phyloP scores from a whole-genome alignment of 768 basidiomycete genomes.

The Pleurotus eryngii region DNA sequence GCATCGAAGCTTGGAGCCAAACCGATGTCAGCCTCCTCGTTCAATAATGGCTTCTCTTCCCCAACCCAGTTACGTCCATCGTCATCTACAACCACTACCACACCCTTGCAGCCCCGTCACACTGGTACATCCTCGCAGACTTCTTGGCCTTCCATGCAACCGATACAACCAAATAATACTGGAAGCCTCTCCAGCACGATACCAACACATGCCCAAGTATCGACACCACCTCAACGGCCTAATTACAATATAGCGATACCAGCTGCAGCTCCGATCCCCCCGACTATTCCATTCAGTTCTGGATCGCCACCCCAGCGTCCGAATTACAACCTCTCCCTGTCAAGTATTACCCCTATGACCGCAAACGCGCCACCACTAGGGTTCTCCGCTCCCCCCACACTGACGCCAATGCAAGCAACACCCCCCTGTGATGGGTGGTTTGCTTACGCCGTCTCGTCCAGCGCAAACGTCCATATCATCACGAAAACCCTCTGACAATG shows the following conservation, averaged over 20 bases:
- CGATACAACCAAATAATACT: slow-evolving; percentile 2
- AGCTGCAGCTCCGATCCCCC: slow-evolving; percentile 11
- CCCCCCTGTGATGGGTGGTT: slow-evolving; percentile 36
- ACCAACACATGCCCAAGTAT: slow-evolving; percentile 9
- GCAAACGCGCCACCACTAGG: slow-evolving; percentile 18
- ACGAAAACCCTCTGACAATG: slow-evolving; percentile 57
- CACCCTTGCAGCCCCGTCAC: slow-evolving; percentile 13
- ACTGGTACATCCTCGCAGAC: neutral
- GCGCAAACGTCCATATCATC: slow-evolving; percentile 45
- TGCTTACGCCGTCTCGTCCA: slow-evolving; percentile 65
- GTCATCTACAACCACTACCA: slow-evolving; percentile 19
- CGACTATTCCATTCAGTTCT: slow-evolving; percentile 15
- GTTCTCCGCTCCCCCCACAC: slow-evolving; percentile 14
- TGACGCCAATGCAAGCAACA: slow-evolving; percentile 19
- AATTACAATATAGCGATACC: slow-evolving; percentile 28
- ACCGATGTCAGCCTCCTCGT: slow-evolving; percentile 22
- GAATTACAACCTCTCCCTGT: slow-evolving; percentile 16
- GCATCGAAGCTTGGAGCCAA: slow-evolving; percentile 39
- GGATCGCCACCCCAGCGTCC: slow-evolving; percentile 13
- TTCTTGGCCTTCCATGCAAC: neutral
- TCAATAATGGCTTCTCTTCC: neutral
- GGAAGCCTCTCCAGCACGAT: neutral
- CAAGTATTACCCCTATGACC: slow-evolving; percentile 12
- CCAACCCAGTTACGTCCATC: slow-evolving; percentile 9
- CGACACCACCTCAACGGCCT: slow-evolving; percentile 16